These are phyloP conservation scores for Neurospora sp. DNA, from an alignment of 495 filamentous ascomycete genomes.

Conservation along the genomic window DNA sequence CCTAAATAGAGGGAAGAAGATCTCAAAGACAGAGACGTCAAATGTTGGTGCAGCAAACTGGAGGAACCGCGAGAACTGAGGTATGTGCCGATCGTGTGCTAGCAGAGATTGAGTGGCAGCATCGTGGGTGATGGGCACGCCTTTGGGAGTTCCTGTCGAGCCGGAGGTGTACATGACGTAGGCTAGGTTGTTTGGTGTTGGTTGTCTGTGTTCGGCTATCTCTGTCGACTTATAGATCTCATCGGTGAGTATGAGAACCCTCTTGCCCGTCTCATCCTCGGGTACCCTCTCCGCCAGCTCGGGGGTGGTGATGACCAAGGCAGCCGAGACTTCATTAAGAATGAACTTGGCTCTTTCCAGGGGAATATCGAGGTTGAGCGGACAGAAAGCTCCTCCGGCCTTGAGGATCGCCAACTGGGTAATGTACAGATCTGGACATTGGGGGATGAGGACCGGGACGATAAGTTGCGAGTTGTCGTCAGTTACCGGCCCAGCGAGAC, in stretches of 20 bases:
- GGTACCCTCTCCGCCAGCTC: constrained; percentile 26
- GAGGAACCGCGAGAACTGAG: constrained; percentile 61
- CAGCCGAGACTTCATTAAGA: constrained; percentile 52
- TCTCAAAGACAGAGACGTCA: constrained; percentile 82
- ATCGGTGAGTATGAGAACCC: constrained; percentile 21
- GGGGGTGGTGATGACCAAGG: constrained; percentile 41
- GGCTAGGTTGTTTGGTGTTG: constrained; percentile 43
- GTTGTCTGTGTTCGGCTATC: neutral
- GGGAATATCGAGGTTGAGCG: constrained; percentile 62
- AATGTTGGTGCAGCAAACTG: constrained; percentile 85
- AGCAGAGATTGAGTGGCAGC: constrained; percentile 68
- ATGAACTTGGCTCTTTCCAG: constrained; percentile 65
- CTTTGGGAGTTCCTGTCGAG: constrained; percentile 82
- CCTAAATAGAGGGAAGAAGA: constrained; percentile 70
- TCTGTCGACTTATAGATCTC: neutral
- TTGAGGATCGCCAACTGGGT: constrained; percentile 63
- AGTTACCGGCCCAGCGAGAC: constrained; percentile 11
- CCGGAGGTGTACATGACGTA: constrained; percentile 92
- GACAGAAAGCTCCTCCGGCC: constrained; percentile 71
- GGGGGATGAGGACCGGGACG: constrained; percentile 64
- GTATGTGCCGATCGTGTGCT: constrained; percentile 66
- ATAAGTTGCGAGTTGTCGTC: constrained; percentile 26
- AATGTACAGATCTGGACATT: constrained; percentile 62
- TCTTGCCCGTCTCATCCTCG: constrained; percentile 1
- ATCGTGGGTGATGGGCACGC: constrained; percentile 65